Evolutionary conservation across 2,329 filamentous ascomycete species (phyloP).

Genomic region (Beauveria pseudobassiana): DNA sequence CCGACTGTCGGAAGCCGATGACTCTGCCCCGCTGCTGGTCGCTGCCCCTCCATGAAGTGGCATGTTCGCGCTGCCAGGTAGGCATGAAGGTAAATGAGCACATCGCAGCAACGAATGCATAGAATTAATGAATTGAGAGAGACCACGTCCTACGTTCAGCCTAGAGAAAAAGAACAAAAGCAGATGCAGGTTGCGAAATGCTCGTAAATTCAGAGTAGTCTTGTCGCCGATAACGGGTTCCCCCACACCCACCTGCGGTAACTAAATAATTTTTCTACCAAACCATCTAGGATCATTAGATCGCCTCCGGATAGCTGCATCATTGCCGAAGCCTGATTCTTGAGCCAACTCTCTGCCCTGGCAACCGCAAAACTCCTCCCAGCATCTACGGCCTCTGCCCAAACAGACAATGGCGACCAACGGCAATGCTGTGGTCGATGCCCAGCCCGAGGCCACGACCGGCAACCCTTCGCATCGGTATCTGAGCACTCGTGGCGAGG

Average conservation of each 20-base stretch:
- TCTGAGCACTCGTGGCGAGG: constrained; percentile 43
- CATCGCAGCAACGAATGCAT: too few relatives aligned
- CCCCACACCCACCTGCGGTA: constrained; percentile 6
- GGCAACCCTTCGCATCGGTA: constrained; percentile 42
- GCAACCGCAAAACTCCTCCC: too few relatives aligned
- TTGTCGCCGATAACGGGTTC: background rate
- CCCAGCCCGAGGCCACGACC: constrained; percentile 23
- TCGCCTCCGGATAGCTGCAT: background rate
- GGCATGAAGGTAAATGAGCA: background rate
- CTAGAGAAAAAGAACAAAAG: background rate
- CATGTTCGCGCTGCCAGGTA: background rate
- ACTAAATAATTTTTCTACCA: background rate
- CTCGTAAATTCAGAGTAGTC: background rate
- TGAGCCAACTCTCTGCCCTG: background rate
- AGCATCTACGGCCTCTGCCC: background rate
- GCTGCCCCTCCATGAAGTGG: constrained; percentile 4
- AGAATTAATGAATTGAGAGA: background rate
- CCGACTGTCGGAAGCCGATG: constrained; percentile 9
- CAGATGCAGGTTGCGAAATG: background rate
- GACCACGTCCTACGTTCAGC: too few relatives aligned
- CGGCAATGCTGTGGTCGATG: constrained; percentile 24
- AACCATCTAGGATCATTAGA: background rate
- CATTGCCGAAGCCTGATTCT: background rate
- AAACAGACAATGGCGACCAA: constrained; percentile 33
- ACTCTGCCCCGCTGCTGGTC: background rate